A percentile compares a stretch with the other conserved stretches of the same genome.
These are phyloP conservation scores for Trametes cinnabarina DNA, from an alignment of 768 basidiomycete species.

Conservation along the genomic window DNA sequence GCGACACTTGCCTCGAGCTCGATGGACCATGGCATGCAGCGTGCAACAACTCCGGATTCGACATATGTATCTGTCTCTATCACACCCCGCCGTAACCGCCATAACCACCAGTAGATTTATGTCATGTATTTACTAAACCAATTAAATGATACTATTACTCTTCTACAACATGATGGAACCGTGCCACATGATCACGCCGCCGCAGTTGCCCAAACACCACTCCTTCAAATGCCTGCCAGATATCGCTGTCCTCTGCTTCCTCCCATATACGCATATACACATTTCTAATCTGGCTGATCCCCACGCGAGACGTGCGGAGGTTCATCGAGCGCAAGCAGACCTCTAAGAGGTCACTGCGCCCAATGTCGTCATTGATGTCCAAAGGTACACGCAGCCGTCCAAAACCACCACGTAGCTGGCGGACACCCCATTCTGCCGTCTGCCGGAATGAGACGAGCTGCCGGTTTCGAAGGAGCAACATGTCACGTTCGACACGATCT, in stretches of 20 bases:
- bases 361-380: conserved; percentile 29
- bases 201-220: conserved; percentile 35
- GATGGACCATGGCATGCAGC: background rate
- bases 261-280: conserved; percentile 44
- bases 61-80: background rate
- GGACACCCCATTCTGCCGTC: conserved; percentile 54
- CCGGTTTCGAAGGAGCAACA: conserved; percentile 31
- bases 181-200: conserved; percentile 10
- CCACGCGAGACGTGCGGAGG: conserved; percentile 35
- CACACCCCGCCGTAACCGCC: background rate
- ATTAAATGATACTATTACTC: background rate
- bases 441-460: conserved; percentile 46
- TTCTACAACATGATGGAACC: conserved; percentile 9
- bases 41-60: background rate
- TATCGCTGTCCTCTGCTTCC: conserved; percentile 17
- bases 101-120: background rate
- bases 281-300: conserved; percentile 41
- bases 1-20: background rate
- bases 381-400: conserved; percentile 44
- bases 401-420: conserved; percentile 44
- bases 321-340: conserved; percentile 36
- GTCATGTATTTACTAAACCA: background rate
- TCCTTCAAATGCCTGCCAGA: conserved; percentile 38
- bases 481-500: conserved; percentile 20
- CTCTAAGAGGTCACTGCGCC: conserved; percentile 36